Percentiles rank a stretch among this genome's conserved stretches.
phyloP scores from a whole-genome alignment of 129 eudicot species.

The Chrysanthemum makinoi region DNA sequence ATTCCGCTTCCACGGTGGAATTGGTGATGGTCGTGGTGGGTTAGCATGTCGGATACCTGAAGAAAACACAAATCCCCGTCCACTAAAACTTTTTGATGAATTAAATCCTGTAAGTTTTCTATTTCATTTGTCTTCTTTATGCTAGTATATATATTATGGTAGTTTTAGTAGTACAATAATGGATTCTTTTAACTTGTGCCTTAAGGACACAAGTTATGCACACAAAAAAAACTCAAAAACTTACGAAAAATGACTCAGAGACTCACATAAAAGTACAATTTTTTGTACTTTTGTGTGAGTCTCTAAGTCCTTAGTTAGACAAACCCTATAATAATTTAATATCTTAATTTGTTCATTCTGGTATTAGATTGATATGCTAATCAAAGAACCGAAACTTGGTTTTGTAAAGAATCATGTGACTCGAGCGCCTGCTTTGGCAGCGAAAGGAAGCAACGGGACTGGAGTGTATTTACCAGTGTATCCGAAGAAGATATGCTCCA shows the following conservation, averaged over 20 bases:
- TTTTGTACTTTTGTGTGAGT: no score
- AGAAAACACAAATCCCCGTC: constrained; percentile 5
- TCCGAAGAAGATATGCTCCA: constrained; percentile 6
- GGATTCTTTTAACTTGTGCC: no score
- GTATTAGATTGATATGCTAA: constrained; percentile 6
- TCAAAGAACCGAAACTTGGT: background rate
- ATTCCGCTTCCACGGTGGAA: constrained; percentile 37
- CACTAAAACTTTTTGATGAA: constrained; percentile 23
- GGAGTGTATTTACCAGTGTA: constrained; percentile 31
- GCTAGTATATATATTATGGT: background rate
- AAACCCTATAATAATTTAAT: background rate
- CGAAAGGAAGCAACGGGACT: constrained; percentile 21
- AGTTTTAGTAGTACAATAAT: no score
- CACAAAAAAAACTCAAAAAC: no score
- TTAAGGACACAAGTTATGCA: no score
- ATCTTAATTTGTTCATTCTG: background rate
- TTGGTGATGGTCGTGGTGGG: constrained; percentile 21
- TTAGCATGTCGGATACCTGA: background rate
- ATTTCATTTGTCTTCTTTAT: no score
- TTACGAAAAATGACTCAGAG: no score
- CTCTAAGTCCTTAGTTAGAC: no score
- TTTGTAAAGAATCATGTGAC: constrained; percentile 23
- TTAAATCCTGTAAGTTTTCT: constrained; percentile 1
- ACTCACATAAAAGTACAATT: no score
- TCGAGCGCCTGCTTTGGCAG: background rate